Base-by-base conservation (phyloP, 2,329 filamentous ascomycete genomes). In the Fusarium stilboides region DNA sequence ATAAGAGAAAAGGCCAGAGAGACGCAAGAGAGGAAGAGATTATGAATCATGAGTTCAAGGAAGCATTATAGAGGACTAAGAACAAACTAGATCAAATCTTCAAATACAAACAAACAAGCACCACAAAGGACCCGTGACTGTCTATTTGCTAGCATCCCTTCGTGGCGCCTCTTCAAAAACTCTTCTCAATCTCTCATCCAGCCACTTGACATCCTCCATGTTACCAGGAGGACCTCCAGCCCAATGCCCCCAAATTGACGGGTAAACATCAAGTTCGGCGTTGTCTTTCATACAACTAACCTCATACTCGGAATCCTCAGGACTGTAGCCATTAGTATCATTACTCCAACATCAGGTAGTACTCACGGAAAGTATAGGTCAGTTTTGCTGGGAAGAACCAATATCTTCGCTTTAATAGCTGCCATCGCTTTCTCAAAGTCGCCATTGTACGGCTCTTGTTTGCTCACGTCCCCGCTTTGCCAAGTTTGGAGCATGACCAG, bases 301-400 rank as follows among this genome's bases (percentile, higher is more conserved):
- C 74, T 96, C 93, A 57, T 90, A 89, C 72, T 92, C 87, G 0
- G 91, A 94, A 69, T 94, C 93, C 72, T 94, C 92, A 0, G 92
- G 91, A 15, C 72, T 75, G 19, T 9, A 19, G 2, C 0, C 3
- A 24, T 68, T 9, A 70, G 52, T 1, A 12, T 13, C 4, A 3
- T 4, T 13, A 40, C 8, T 6, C 4, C 5, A 3, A 15, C 20
- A 9, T 20, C 28, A 31, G n/a, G 0, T 15, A 5, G 8, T 1
- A 58, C 73, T 66, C 36, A 75, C 53, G 92, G 91, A 69, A 96
- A 95, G 75, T 95, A 95, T 6, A 95, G 82, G 75, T 95, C 93
- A 0, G 91, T 94, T 75, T 92, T 88, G 22, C 84, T 80, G 0
- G 93, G 92, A 15, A 94, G 77, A 5, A 95, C 90, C 42, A 95